Evolutionary conservation across 805 yeast species (phyloP).

Genomic region (Yarrowia divulgata): DNA sequence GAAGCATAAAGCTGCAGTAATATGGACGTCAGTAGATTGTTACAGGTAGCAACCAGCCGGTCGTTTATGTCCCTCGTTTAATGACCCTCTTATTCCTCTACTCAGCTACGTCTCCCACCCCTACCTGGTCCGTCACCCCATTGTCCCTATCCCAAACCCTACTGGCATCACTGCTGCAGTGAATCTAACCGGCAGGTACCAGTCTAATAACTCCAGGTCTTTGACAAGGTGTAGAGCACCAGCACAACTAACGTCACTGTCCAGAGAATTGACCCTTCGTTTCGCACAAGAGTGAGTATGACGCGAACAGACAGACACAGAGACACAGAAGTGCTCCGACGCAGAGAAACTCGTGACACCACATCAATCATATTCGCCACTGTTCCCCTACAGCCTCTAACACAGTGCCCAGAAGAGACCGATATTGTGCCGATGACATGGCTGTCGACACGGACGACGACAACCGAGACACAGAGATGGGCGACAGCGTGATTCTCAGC

Average conservation of each 20-base stretch:
- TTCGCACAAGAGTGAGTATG: constrained; percentile 3
- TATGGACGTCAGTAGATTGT: no score
- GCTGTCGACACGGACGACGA: constrained; percentile 36
- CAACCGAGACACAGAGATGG: constrained; percentile 38
- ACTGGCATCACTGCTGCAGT: constrained; percentile 28
- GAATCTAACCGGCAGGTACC: constrained; percentile 22
- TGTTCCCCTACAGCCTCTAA: neutral
- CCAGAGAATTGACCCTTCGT: neutral
- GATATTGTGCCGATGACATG: constrained; percentile 37
- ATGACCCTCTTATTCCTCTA: neutral
- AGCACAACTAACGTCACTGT: constrained; percentile 1
- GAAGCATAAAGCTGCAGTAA: no score
- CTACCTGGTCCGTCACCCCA: neutral
- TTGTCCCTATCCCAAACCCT: constrained; percentile 30
- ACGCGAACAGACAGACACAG: neutral
- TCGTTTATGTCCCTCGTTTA: neutral
- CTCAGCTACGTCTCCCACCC: constrained; percentile 16
- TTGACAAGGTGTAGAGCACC: neutral
- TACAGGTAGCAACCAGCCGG: no score
- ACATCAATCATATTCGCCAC: neutral
- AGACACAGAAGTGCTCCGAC: no score
- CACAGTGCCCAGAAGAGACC: constrained; percentile 35
- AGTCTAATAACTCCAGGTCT: constrained; percentile 8
- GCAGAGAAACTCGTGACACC: neutral
- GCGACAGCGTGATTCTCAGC: constrained; percentile 20